A percentile compares a stretch with the other conserved stretches of the same genome.
Evolutionary conservation across 306 rosid species (phyloP).

Genomic region (Quercus agrifolia): DNA sequence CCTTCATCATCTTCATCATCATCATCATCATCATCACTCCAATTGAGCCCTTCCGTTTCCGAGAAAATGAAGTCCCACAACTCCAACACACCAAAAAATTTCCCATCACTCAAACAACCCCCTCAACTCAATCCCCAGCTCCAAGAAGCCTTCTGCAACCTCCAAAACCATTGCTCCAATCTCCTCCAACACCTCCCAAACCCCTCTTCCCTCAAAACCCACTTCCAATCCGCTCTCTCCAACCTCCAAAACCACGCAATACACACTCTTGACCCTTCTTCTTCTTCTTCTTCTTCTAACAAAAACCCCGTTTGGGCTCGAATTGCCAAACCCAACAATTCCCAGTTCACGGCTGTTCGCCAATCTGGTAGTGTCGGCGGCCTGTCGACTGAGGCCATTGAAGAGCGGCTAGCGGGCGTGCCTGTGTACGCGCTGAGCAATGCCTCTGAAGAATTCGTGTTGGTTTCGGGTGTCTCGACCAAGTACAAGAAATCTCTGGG

Average conservation of each 20-base stretch:
- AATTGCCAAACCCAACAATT: slow-evolving; percentile 21
- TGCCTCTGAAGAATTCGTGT: slow-evolving; percentile 68
- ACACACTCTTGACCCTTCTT: slow-evolving; percentile 22
- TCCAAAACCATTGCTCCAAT: slow-evolving; percentile 46
- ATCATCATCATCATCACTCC: not conserved
- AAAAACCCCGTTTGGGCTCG: slow-evolving; percentile 57
- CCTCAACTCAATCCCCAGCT: slow-evolving; percentile 33
- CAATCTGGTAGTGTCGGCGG: slow-evolving; percentile 12
- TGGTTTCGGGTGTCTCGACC: slow-evolving; percentile 67
- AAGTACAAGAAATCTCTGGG: slow-evolving; percentile 62
- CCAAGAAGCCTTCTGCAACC: slow-evolving; percentile 32
- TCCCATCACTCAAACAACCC: slow-evolving; percentile 27
- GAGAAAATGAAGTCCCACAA: slow-evolving; percentile 31
- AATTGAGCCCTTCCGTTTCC: not conserved
- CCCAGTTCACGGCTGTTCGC: not conserved
- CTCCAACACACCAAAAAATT: slow-evolving; percentile 18
- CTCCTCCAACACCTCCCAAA: slow-evolving; percentile 32
- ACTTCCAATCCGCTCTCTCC: slow-evolving; percentile 33
- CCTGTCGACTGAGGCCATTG: slow-evolving; percentile 64
- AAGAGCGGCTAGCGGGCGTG: slow-evolving; percentile 76
- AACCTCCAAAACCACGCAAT: slow-evolving; percentile 38
- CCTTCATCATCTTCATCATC: not conserved
- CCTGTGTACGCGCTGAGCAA: slow-evolving; percentile 94
- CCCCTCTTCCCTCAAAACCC: slow-evolving; percentile 33
- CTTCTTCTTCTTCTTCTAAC: slow-evolving; percentile 22